Percentiles rank a stretch among this genome's conserved stretches.
Evolutionary conservation across 2,329 filamentous ascomycete genomes (phyloP).

Genomic region (Corinectria fuckeliana): DNA sequence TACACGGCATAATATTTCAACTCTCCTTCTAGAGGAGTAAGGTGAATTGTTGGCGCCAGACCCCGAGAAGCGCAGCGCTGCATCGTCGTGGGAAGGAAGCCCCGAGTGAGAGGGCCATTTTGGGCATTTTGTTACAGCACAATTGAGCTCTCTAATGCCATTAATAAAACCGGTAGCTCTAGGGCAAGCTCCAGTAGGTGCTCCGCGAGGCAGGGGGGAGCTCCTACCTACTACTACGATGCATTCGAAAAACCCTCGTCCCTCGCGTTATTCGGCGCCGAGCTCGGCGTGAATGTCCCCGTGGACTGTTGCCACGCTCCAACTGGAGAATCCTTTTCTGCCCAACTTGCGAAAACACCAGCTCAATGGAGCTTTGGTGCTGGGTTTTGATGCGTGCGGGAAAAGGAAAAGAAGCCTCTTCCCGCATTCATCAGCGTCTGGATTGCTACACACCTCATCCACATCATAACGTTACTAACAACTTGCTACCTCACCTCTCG

Average conservation of each 20-base stretch:
- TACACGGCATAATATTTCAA: background rate
- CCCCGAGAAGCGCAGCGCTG: background rate
- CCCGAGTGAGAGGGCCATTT: background rate
- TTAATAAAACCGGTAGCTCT: constrained; percentile 6
- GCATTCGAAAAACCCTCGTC: constrained; percentile 20
- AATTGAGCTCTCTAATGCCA: constrained; percentile 7
- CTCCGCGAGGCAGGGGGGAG: constrained; percentile 27
- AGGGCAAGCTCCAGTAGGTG: constrained; percentile 27
- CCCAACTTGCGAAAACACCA: background rate
- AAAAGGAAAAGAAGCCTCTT: background rate
- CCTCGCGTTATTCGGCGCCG: constrained; percentile 35
- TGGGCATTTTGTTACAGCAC: background rate
- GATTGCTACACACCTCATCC: background rate
- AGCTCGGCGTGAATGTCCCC: constrained; percentile 32
- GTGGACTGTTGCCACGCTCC: constrained; percentile 9
- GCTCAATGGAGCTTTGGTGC: background rate
- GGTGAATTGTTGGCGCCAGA: background rate
- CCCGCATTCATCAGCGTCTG: constrained; percentile 2
- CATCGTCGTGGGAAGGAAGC: background rate
- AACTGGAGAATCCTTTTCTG: background rate
- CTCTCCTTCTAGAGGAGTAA: background rate
- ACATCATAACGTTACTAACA: constrained; percentile 4
- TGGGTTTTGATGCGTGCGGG: background rate
- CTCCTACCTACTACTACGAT: constrained; percentile 18
- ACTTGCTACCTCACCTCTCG: constrained; percentile 5